A percentile compares a stretch with the other conserved stretches of the same genome.
Conservation (phyloP, 2,329 filamentous ascomycete species). For the Venturia pyrina region DNA sequence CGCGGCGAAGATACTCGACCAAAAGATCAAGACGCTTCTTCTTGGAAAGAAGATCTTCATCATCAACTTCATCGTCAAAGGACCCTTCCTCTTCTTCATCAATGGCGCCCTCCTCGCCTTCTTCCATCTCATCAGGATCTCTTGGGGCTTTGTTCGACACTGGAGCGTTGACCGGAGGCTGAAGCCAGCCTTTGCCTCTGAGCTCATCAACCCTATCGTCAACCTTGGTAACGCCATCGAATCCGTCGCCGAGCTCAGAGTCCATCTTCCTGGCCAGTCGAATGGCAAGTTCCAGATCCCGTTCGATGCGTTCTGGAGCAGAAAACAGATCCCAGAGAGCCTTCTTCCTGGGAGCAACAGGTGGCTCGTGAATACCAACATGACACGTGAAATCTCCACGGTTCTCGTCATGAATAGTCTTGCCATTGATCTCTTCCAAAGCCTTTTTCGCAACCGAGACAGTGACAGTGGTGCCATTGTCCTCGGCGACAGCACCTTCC, state of each 20-base stretch:
- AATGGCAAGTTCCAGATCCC: slow-evolving; percentile 74
- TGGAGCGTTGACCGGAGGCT: slow-evolving; percentile 48
- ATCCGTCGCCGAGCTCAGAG: slow-evolving; percentile 65
- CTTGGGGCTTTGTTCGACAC: slow-evolving; percentile 52
- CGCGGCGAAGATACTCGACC: slow-evolving; percentile 90
- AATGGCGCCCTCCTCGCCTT: slow-evolving; percentile 55
- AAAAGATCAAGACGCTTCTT: slow-evolving; percentile 96
- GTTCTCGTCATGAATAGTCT: slow-evolving; percentile 89
- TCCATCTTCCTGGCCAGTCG: slow-evolving; percentile 79
- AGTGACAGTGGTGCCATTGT: slow-evolving; percentile 23
- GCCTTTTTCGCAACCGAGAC: slow-evolving; percentile 66
- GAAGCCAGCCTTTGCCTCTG: slow-evolving; percentile 63
- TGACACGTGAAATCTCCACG: slow-evolving; percentile 96
- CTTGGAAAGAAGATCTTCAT: slow-evolving; percentile 79
- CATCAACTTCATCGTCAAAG: slow-evolving; percentile 70
- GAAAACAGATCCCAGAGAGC: slow-evolving; percentile 96
- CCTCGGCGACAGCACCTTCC: slow-evolving; percentile 30
- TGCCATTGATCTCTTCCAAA: slow-evolving; percentile 89
- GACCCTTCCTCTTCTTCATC: slow-evolving; percentile 55
- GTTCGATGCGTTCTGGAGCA: slow-evolving; percentile 82
- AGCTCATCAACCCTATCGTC: slow-evolving; percentile 81
- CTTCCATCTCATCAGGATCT: slow-evolving; percentile 52
- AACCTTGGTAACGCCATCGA: slow-evolving; percentile 69
- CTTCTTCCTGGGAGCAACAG: slow-evolving; percentile 79
- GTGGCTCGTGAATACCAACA: slow-evolving; percentile 89